Base-by-base conservation (phyloP, 371 early-diverging fungal genomes). In the Parasitella parasitica region DNA sequence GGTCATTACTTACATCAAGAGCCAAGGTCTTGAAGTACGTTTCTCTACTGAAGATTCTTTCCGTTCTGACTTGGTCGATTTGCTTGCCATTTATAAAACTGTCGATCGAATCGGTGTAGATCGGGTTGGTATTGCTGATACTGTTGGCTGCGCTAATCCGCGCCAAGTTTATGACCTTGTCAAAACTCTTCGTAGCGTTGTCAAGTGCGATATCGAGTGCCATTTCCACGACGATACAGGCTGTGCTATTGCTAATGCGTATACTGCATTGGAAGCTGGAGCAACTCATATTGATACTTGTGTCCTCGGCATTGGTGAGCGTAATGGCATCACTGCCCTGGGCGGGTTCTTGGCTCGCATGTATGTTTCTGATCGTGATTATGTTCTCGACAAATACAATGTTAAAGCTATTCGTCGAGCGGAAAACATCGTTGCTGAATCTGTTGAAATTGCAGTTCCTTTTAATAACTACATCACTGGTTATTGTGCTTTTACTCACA, bases 211-310 rank as follows among this genome's bases (percentile, higher is more conserved):
- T 73, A 97, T 97, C 59, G 98, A 96, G 78, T 93, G 94, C 76
- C 98, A 97, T 71, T 97, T 97, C 87, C 98, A 97, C 81, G 92
- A 97, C 73, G 98, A 97, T 75, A 97, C 98, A n/a, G 96, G 96
- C 22, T 97, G 98, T 73, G 94, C 97, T 30, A 95, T 96, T 65
- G 97, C 97, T 43, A 97, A 97, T 73, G 95, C 98, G 30, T 95
- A 93, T 71, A 91, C 96, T 53, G 92, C 97, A 7, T 79, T 97
- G 39, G 96, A 96, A 79, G 96, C 96, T 34, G 98, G 98, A 36
- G 97, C 97, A 12, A 97, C 98, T 2, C 98, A 97, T 75, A 94
- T 97, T 62, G 97, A 97, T 76, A 97, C 98, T 6, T 94, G 94
- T 5, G 93, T 97, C 2, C 83, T 97, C 54, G 98, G 98, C 57